Conservation (phyloP, 768 basidiomycete genomes). For the Phlegmacium glaucopus region DNA sequence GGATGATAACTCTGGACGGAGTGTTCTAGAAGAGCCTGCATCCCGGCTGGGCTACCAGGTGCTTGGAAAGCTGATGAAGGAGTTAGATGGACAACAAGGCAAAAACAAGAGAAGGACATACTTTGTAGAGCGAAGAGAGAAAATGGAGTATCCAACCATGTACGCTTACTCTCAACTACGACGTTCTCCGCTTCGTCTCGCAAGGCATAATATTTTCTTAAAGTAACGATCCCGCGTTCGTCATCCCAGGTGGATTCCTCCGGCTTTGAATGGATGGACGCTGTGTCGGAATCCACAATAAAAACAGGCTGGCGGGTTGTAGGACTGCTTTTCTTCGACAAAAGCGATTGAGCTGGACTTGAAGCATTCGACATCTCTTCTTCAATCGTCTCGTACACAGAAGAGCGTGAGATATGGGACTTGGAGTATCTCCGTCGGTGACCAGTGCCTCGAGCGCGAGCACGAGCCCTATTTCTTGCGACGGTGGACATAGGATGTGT, state of each 20-base stretch:
- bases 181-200: slow-evolving; percentile 65
- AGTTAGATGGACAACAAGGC: background rate
- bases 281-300: slow-evolving; percentile 56
- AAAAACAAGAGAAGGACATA: slow-evolving; percentile 32
- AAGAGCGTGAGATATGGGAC: slow-evolving; percentile 57
- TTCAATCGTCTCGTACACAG: slow-evolving; percentile 78
- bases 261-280: slow-evolving; percentile 38
- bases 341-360: slow-evolving; percentile 26
- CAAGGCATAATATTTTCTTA: slow-evolving; percentile 68
- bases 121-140: slow-evolving; percentile 72
- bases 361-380: slow-evolving; percentile 52
- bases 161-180: slow-evolving; percentile 60
- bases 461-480: slow-evolving; percentile 40
- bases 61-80: slow-evolving; percentile 79
- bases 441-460: slow-evolving; percentile 58
- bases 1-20: slow-evolving; percentile 70
- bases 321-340: slow-evolving; percentile 35
- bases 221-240: slow-evolving; percentile 58
- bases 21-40: slow-evolving; percentile 71
- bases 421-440: slow-evolving; percentile 71
- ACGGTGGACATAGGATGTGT: slow-evolving; percentile 47
- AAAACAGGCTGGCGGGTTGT: slow-evolving; percentile 43
- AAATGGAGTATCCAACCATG: slow-evolving; percentile 71
- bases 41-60: slow-evolving; percentile 57
- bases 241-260: slow-evolving; percentile 57